A percentile compares a stretch with the other conserved stretches of the same genome.
phyloP scores from a whole-genome alignment of 2,329 filamentous ascomycete species.

The Parastagonospora avenae region DNA sequence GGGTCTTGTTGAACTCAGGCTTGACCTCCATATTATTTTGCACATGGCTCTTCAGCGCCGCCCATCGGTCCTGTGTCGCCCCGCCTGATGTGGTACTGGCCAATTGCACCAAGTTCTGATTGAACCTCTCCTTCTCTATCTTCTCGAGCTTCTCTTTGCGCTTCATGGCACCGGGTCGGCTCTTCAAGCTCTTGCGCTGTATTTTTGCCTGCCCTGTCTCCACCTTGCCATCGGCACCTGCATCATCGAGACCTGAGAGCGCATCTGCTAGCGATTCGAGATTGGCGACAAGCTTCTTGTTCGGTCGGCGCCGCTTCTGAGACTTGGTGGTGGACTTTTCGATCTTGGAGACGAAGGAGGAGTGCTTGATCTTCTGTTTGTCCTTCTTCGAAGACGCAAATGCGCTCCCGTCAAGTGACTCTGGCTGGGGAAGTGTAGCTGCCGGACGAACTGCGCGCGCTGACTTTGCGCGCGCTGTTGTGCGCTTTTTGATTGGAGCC shows the following conservation, averaged over 20 bases:
- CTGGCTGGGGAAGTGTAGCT: constrained; percentile 24
- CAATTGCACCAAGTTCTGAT: constrained; percentile 79
- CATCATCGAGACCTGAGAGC: constrained; percentile 66
- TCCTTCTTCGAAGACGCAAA: constrained; percentile 80
- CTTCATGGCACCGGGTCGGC: constrained; percentile 78
- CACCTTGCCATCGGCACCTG: constrained; percentile 32
- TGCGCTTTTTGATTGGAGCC: constrained; percentile 47
- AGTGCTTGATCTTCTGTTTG: constrained; percentile 82
- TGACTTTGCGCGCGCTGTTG: constrained; percentile 42
- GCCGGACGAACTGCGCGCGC: constrained; percentile 30
- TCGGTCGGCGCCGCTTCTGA: constrained; percentile 69
- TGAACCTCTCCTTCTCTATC: constrained; percentile 83
- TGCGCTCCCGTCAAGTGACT: constrained; percentile 47
- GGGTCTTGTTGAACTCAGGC: constrained; percentile 64
- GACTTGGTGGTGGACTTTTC: constrained; percentile 63
- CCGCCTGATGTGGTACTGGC: constrained; percentile 38
- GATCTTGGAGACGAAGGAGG: constrained; percentile 77
- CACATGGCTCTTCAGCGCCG: constrained; percentile 81
- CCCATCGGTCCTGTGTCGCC: constrained; percentile 63
- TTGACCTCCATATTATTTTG: constrained; percentile 89
- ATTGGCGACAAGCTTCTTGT: constrained; percentile 77
- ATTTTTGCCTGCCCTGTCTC: constrained; percentile 64
- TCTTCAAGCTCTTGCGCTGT: constrained; percentile 69
- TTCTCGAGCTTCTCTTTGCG: constrained; percentile 79
- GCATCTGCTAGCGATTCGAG: constrained; percentile 80